Conservation (phyloP, 2,329 filamentous ascomycete species). For the Aaosphaeria pasadenensis region DNA sequence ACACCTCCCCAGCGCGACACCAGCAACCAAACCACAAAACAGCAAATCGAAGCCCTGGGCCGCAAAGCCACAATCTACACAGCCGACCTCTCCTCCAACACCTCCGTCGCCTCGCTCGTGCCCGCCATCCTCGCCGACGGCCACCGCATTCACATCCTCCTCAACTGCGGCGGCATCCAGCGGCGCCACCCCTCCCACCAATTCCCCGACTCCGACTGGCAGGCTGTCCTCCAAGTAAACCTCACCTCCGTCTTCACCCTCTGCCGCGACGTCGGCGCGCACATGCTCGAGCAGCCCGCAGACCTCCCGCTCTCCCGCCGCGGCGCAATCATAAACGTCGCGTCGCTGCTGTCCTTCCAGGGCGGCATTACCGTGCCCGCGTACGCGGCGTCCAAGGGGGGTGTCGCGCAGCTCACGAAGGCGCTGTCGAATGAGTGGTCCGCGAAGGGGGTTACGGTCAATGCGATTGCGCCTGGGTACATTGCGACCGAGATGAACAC, state of each 20-base stretch:
- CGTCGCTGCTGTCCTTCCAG: constrained; percentile 77
- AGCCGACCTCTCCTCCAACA: constrained; percentile 63
- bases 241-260: constrained; percentile 77
- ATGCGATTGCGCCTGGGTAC: constrained; percentile 86
- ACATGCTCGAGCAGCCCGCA: constrained; percentile 64
- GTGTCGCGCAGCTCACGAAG: constrained; percentile 81
- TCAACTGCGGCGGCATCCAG: constrained; percentile 88
- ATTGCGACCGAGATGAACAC: constrained; percentile 94
- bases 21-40: constrained; percentile 56
- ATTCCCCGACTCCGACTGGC: constrained; percentile 77
- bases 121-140: constrained; percentile 61
- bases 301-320: constrained; percentile 51
- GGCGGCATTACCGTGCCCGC: constrained; percentile 86
- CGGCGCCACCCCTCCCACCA: constrained; percentile 69
- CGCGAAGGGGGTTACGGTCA: constrained; percentile 74
- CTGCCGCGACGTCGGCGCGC: constrained; percentile 71
- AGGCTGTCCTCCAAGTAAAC: constrained; percentile 83
- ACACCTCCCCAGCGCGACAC: constrained; percentile 49
- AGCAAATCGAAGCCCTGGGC: constrained; percentile 62
- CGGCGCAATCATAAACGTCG: constrained; percentile 81
- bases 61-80: constrained; percentile 66
- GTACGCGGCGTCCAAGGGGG: constrained; percentile 83
- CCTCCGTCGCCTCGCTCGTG: constrained; percentile 59
- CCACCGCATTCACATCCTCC: constrained; percentile 68
- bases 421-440: constrained; percentile 85